Evolutionary conservation across 306 rosid species (phyloP).

Genomic region (Vigna nakashimae): DNA sequence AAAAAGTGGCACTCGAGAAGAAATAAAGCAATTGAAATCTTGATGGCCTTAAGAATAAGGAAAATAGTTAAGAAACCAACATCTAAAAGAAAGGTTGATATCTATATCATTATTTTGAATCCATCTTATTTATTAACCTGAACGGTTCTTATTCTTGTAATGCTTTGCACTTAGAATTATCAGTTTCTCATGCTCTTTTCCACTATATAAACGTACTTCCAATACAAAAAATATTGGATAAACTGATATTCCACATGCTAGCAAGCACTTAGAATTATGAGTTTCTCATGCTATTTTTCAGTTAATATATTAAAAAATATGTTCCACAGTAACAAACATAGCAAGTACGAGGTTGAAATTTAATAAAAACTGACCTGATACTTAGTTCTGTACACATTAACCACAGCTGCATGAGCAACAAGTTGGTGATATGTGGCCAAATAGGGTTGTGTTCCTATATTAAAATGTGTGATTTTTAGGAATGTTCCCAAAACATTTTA

Average conservation of each 20-base stretch:
- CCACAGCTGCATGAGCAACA: conserved; percentile 35
- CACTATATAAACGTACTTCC: too few species aligned
- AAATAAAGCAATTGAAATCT: conserved; percentile 5
- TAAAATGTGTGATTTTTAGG: too few species aligned
- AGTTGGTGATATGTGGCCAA: conserved; percentile 33
- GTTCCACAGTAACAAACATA: background rate
- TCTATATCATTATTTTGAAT: background rate
- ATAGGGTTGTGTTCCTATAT: conserved; percentile 3
- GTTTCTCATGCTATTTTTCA: background rate
- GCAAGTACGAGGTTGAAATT: background rate
- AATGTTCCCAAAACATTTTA: too few species aligned
- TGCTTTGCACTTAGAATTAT: too few species aligned
- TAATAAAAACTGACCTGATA: conserved; percentile 46
- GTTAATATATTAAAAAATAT: background rate
- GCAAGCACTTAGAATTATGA: too few species aligned
- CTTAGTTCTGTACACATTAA: conserved; percentile 47
- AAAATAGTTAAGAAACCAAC: conserved; percentile 1
- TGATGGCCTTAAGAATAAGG: background rate
- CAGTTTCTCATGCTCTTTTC: too few species aligned
- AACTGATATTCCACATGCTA: too few species aligned
- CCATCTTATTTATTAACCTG: background rate
- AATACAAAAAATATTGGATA: too few species aligned
- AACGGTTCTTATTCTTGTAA: background rate
- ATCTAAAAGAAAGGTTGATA: background rate
- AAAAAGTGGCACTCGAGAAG: background rate